Base-by-base conservation (phyloP, 2,329 filamentous ascomycete species). In the Tetracladium maxilliforme region DNA sequence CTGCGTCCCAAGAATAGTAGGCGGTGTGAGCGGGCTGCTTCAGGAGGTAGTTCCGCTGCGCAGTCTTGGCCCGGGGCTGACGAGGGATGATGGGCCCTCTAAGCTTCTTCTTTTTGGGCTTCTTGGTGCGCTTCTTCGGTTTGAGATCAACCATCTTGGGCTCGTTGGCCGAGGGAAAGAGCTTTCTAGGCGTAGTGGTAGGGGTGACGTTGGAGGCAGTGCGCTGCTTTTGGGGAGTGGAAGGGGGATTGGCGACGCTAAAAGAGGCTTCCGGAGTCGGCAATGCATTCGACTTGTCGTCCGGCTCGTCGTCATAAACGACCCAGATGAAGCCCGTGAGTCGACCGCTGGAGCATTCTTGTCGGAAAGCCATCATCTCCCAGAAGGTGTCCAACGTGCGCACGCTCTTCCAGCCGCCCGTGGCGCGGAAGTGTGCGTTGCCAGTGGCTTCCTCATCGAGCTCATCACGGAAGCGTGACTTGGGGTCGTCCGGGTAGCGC, bases 351-450 rank as follows among this genome's bases (percentile, higher is more conserved):
- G 86, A 93, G 43, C 90, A 98, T 44, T 98, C 90, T 46, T 95
- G 90, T 29, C 90, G 65, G 44, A 81, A 95, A 1, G 86, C 77
- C 87, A 98, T 95, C 65, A 92, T 79, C 33, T 98, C 90, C 90
- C 90, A 98, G 43, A 98, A 98, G 37, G 86, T 74, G n/a, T 86
- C 80, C 20, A 98, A 55, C 0, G 72, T 79, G 44, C 66, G 75
- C 14, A 94, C 73, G 31, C 78, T 84, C 44, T 73, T 79, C 90
- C 90, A 98, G 29, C 69, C 62, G 1, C 79, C 79, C 4, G 56
- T 53, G 14, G 57, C 61, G 35, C 68, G 65, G 35, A 64, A 52
- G 27, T 54, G 54, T 5, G 52, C 52, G 3, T 65, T 58, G 16
- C 69, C 68, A 2, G 68, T 63, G 1, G 80, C 63, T 43, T 92